phyloP scores from a whole-genome alignment of 768 basidiomycete species.

The Hypholoma fasciculare region DNA sequence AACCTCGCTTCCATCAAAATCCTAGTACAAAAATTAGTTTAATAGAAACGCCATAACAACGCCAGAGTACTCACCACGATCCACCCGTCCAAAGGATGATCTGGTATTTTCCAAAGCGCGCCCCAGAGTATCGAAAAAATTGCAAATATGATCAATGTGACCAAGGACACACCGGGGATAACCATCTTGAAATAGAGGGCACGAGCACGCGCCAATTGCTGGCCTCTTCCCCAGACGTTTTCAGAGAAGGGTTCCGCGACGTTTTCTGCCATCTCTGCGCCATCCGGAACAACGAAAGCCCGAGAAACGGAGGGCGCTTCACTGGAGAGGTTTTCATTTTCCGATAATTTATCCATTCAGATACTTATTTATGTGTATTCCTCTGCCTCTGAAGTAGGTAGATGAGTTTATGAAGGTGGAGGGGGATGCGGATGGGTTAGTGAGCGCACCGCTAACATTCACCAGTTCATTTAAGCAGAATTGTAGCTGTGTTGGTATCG shows the following conservation, averaged over 20 bases:
- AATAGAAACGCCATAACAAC: background rate
- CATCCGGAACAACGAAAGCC: too few species aligned
- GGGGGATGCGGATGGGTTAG: too few species aligned
- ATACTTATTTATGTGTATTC: too few species aligned
- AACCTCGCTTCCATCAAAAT: conserved; percentile 57
- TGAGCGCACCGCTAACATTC: too few species aligned
- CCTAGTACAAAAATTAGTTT: conserved; percentile 29
- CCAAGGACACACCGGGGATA: conserved; percentile 29
- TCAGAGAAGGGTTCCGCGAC: conserved; percentile 1
- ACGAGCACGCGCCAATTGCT: conserved; percentile 27
- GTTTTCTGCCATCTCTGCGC: background rate
- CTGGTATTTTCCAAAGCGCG: conserved; percentile 44
- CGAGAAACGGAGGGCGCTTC: too few species aligned
- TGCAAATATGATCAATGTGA: conserved; percentile 44
- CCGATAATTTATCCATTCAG: too few species aligned
- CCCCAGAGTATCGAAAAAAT: conserved; percentile 62
- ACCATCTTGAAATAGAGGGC: conserved; percentile 46
- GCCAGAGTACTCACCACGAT: background rate
- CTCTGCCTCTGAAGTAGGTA: too few species aligned
- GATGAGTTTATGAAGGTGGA: too few species aligned
- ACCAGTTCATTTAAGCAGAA: too few species aligned
- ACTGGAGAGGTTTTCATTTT: too few species aligned
- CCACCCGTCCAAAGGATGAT: conserved; percentile 28
- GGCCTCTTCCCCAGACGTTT: conserved; percentile 25
- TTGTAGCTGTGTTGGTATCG: too few species aligned